Percentiles rank a stretch among this genome's conserved stretches.
Conservation (phyloP, 352 stramenopile genomes). For the Globisporangium canariense region DNA sequence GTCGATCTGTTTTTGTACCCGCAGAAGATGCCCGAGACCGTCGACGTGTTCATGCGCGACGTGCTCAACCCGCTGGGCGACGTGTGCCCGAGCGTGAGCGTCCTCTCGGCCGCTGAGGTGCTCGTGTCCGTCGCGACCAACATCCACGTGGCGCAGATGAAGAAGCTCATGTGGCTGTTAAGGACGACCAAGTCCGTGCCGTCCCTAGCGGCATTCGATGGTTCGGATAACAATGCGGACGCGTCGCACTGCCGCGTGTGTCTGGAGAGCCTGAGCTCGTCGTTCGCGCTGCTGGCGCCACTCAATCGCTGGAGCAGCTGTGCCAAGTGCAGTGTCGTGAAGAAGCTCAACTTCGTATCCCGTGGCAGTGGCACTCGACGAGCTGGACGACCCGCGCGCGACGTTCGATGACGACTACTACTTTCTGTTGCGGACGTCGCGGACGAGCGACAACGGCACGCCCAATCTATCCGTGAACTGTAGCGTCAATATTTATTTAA, state of each 20-base stretch:
- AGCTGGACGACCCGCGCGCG: background rate
- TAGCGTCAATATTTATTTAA: slow-evolving; percentile 1
- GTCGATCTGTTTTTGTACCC: slow-evolving; percentile 10
- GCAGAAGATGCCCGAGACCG: background rate
- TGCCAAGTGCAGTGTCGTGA: background rate
- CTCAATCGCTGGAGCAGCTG: background rate
- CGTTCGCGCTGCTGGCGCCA: background rate
- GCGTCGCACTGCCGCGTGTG: slow-evolving; percentile 1
- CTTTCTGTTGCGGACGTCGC: background rate
- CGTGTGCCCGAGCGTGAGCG: background rate
- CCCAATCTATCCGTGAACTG: background rate
- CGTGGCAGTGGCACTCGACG: slow-evolving; percentile 14
- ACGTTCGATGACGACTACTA: background rate
- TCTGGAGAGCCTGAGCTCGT: background rate
- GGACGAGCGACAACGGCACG: background rate
- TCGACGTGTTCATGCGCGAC: slow-evolving; percentile 11
- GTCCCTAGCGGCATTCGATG: background rate
- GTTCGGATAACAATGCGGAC: background rate
- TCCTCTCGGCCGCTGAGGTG: slow-evolving; percentile 3
- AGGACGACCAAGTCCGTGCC: background rate
- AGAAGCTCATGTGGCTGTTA: slow-evolving; percentile 11
- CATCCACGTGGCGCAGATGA: slow-evolving; percentile 13
- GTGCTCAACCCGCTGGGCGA: slow-evolving; percentile 4
- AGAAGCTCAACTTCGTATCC: slow-evolving; percentile 9
- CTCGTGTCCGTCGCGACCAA: slow-evolving; percentile 4